A percentile compares a stretch with the other conserved stretches of the same genome.
phyloP scores from a whole-genome alignment of 106 monocot genomes.

The Agapanthus africanus region DNA sequence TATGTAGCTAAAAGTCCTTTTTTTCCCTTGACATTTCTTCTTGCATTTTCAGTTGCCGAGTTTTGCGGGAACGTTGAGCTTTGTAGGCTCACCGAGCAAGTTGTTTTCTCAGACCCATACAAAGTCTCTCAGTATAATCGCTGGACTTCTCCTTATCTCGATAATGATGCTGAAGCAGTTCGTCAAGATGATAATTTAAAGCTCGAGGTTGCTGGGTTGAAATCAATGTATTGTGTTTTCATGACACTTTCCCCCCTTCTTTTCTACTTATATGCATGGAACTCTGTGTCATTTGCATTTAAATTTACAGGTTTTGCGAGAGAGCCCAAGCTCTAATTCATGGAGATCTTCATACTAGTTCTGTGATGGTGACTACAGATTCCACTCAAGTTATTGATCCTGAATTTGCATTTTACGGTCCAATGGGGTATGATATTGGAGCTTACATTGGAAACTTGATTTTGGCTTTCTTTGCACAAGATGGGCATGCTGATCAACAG shows the following conservation, averaged over 20 bases:
- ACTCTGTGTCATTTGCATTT: background rate
- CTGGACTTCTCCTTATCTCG: slow-evolving; percentile 91
- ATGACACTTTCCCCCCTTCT: background rate
- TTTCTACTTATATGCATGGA: slow-evolving; percentile 3
- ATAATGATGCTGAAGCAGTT: slow-evolving; percentile 67
- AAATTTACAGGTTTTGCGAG: slow-evolving; percentile 79
- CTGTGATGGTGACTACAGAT: slow-evolving; percentile 81
- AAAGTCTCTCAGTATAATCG: slow-evolving; percentile 47
- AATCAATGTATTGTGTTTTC: slow-evolving; percentile 57
- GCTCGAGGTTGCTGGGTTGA: slow-evolving; percentile 79
- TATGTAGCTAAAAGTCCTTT: no score
- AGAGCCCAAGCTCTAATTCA: slow-evolving; percentile 95
- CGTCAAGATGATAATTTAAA: slow-evolving; percentile 66
- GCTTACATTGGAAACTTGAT: slow-evolving; percentile 92
- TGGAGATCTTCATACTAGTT: slow-evolving; percentile 96
- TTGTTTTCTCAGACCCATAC: slow-evolving; percentile 93
- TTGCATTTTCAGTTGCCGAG: slow-evolving; percentile 64
- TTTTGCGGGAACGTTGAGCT: slow-evolving; percentile 91
- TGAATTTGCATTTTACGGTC: slow-evolving; percentile 96
- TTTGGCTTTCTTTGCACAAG: slow-evolving; percentile 91
- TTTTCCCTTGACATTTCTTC: background rate
- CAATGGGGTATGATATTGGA: slow-evolving; percentile 98
- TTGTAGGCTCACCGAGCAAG: slow-evolving; percentile 94
- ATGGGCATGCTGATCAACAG: slow-evolving; percentile 59
- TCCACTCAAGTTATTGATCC: slow-evolving; percentile 97